Evolutionary conservation across 139 green algal genomes (phyloP).

Genomic region (Bryopsis sp.): DNA sequence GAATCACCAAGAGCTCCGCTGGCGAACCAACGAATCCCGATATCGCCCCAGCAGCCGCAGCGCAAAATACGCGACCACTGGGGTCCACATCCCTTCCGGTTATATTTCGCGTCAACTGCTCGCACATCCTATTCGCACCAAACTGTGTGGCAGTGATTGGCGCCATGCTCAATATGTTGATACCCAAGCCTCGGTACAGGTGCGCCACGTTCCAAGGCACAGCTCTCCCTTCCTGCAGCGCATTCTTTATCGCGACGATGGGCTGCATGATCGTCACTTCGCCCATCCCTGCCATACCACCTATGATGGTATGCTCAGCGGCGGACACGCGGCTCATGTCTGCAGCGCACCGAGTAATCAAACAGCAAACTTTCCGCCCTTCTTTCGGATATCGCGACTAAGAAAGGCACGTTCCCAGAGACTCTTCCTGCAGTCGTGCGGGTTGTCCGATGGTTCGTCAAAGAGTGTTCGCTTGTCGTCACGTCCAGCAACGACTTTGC

Average conservation of each 20-base stretch:
- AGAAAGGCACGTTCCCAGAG: no score
- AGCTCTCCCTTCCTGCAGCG: constrained; percentile 64
- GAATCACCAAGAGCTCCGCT: constrained; percentile 83
- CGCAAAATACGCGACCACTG: constrained; percentile 25
- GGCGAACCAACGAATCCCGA: constrained; percentile 61
- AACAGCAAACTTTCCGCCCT: no score
- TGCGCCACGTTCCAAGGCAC: constrained; percentile 44
- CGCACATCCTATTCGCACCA: constrained; percentile 57
- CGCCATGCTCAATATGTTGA: constrained; percentile 73
- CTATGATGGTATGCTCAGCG: constrained; percentile 72
- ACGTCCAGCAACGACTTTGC: no score
- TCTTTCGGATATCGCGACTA: no score
- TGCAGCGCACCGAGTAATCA: no score
- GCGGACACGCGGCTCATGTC: not conserved
- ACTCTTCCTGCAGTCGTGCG: no score
- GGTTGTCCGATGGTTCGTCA: no score
- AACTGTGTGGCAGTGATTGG: constrained; percentile 87
- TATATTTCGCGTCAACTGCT: constrained; percentile 11
- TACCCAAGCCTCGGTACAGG: constrained; percentile 73
- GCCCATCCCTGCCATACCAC: constrained; percentile 38
- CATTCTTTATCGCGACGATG: constrained; percentile 83
- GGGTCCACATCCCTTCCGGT: constrained; percentile 5
- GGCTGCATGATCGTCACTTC: constrained; percentile 77
- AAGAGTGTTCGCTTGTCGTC: no score
- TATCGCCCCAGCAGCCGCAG: constrained; percentile 42